Evolutionary conservation across 2,329 filamentous ascomycete species (phyloP).

Genomic region (Diaporthe sp.): DNA sequence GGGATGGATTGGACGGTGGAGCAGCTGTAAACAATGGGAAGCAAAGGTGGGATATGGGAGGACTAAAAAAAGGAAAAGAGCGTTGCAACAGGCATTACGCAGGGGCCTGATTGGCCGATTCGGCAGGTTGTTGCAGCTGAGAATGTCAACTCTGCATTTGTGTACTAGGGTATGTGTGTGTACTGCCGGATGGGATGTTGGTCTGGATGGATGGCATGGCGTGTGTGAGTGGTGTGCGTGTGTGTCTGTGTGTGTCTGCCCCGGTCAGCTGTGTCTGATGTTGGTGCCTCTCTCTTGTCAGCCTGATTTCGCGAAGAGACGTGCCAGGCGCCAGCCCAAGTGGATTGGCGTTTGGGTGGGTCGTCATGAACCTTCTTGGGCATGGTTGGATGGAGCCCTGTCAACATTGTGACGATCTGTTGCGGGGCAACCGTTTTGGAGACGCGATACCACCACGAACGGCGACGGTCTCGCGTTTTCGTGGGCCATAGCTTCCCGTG

Average conservation of each 20-base stretch:
- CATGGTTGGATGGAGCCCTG: slow-evolving; percentile 16
- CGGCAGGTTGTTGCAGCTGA: slow-evolving; percentile 23
- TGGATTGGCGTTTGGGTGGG: neutral
- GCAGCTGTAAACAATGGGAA: slow-evolving; percentile 28
- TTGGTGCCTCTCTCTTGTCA: slow-evolving; percentile 10
- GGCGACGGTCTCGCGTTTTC: slow-evolving; percentile 23
- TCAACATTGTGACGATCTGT: slow-evolving; percentile 27
- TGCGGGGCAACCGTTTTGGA: slow-evolving; percentile 29
- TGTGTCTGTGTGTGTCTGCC: neutral
- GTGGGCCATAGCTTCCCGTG: slow-evolving; percentile 11
- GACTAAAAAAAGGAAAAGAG: slow-evolving; percentile 25
- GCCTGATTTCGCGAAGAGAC: slow-evolving; percentile 29
- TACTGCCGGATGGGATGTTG: neutral
- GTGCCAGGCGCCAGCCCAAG: slow-evolving; percentile 16
- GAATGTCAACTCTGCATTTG: slow-evolving; percentile 30
- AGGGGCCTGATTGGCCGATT: slow-evolving; percentile 12
- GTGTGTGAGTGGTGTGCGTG: neutral
- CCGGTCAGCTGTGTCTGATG: slow-evolving; percentile 5
- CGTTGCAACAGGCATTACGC: slow-evolving; percentile 22
- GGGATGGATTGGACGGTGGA: slow-evolving; percentile 28
- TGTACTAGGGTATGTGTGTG: slow-evolving; percentile 8
- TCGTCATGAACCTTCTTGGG: neutral
- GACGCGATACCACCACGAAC: slow-evolving; percentile 21
- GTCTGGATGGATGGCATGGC: neutral
- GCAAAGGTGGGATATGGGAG: slow-evolving; percentile 19